These are phyloP conservation scores for Aspergillus carbonarius DNA, from an alignment of 2,329 filamentous ascomycete species.

Conservation along the genomic window DNA sequence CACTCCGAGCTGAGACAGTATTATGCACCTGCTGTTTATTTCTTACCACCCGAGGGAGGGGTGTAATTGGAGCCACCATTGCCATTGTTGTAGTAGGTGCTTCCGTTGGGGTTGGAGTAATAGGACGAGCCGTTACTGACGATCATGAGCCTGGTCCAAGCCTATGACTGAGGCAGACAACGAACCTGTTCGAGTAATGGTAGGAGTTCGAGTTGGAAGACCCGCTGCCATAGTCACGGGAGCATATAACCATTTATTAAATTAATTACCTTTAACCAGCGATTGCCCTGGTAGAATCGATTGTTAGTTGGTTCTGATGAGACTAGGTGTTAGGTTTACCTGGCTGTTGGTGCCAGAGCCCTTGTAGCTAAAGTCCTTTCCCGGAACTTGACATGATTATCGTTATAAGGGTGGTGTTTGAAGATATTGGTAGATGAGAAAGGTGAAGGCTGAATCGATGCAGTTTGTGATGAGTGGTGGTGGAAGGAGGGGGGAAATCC, in stretches of 20 bases:
- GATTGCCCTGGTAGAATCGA: conserved; percentile 58
- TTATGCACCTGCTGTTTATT: conserved; percentile 6
- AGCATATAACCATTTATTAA: too few species aligned
- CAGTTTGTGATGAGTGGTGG: background rate
- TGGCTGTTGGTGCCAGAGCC: conserved; percentile 61
- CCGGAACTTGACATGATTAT: conserved; percentile 19
- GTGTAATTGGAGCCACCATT: conserved; percentile 62
- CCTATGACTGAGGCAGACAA: background rate
- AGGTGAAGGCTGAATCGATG: background rate
- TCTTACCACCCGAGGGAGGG: conserved; percentile 46
- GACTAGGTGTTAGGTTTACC: conserved; percentile 41
- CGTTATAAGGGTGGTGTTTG: background rate
- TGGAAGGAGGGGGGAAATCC: background rate
- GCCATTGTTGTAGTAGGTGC: conserved; percentile 66
- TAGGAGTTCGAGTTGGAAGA: conserved; percentile 56
- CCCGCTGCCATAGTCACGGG: conserved; percentile 60
- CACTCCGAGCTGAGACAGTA: too few species aligned
- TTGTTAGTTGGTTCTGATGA: background rate
- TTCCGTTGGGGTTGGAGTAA: conserved; percentile 68
- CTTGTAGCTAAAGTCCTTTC: conserved; percentile 39
- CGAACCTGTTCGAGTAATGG: conserved; percentile 66
- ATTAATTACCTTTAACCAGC: too few species aligned
- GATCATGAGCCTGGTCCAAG: background rate
- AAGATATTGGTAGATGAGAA: background rate
- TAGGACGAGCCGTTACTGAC: conserved; percentile 67